Conservation (phyloP, 2,329 filamentous ascomycete species). For the Lachnellula hyalina region DNA sequence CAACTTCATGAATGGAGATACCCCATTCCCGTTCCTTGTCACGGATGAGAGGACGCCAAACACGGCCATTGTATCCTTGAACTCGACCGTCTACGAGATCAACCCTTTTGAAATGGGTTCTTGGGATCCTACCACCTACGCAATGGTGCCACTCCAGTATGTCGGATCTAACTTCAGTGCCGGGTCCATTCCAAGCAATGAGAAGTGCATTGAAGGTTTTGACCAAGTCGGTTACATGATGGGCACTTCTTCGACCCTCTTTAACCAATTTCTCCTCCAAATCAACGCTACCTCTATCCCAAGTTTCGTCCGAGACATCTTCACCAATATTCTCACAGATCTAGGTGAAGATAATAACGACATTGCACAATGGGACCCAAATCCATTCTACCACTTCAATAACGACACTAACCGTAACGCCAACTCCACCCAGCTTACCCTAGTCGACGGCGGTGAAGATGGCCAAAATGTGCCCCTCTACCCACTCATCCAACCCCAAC, state of each 20-base stretch:
- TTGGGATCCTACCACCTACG: constrained; percentile 67
- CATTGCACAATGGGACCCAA: constrained; percentile 68
- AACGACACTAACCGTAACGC: constrained; percentile 54
- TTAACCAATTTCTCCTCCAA: constrained; percentile 70
- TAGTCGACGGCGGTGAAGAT: constrained; percentile 77
- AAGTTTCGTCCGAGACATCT: constrained; percentile 41
- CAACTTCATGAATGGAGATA: constrained; percentile 56
- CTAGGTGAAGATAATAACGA: constrained; percentile 60
- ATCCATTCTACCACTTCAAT: constrained; percentile 68
- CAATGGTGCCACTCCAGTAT: constrained; percentile 65
- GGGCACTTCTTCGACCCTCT: constrained; percentile 79
- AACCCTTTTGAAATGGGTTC: constrained; percentile 76
- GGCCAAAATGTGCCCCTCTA: constrained; percentile 74
- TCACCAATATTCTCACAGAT: constrained; percentile 48
- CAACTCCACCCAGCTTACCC: constrained; percentile 49
- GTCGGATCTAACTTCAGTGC: constrained; percentile 67
- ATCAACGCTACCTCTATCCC: constrained; percentile 49
- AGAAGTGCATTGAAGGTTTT: constrained; percentile 68
- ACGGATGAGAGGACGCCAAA: constrained; percentile 62
- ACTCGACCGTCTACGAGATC: constrained; percentile 72
- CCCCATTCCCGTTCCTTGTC: constrained; percentile 70
- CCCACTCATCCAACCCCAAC: constrained; percentile 68
- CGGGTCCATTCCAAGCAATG: constrained; percentile 50
- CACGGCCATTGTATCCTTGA: constrained; percentile 57
- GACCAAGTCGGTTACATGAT: constrained; percentile 81